Conservation (phyloP, 2,329 filamentous ascomycete genomes). For the Colletotrichum lini region DNA sequence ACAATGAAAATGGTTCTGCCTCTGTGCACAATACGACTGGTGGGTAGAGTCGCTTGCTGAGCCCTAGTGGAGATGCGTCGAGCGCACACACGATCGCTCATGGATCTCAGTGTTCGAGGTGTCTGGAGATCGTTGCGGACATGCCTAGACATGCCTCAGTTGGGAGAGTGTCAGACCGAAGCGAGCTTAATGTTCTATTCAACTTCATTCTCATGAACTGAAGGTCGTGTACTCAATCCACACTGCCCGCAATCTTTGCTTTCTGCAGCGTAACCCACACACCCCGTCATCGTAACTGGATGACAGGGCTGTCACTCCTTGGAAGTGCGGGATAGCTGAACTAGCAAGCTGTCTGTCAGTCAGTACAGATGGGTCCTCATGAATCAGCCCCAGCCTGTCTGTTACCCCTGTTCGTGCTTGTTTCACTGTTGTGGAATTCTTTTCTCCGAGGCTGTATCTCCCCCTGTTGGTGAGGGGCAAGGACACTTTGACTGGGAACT, state of each 20-base stretch:
- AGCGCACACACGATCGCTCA: neutral
- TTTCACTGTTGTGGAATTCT: neutral
- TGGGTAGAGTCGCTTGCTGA: neutral
- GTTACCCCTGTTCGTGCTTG: neutral
- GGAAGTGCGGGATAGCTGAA: too few species aligned
- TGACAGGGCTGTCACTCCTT: neutral
- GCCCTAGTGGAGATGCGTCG: constrained; percentile 17
- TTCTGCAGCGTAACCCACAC: neutral
- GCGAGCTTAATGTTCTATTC: neutral
- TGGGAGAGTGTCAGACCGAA: constrained; percentile 38
- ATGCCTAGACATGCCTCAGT: constrained; percentile 39
- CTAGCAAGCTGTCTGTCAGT: too few species aligned
- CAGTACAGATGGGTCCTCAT: too few species aligned
- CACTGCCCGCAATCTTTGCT: constrained; percentile 22
- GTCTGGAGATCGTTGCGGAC: constrained; percentile 25
- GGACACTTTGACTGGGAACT: neutral
- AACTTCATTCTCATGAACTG: constrained; percentile 20
- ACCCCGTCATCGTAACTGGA: neutral
- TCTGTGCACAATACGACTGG: too few species aligned
- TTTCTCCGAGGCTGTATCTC: neutral
- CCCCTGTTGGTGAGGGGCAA: neutral
- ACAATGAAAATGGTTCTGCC: neutral
- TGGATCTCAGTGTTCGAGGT: accelerated
- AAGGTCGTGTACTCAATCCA: constrained; percentile 38
- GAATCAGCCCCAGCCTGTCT: neutral